phyloP scores from a whole-genome alignment of 2,329 filamentous ascomycete genomes.

The Fusarium irregulare region DNA sequence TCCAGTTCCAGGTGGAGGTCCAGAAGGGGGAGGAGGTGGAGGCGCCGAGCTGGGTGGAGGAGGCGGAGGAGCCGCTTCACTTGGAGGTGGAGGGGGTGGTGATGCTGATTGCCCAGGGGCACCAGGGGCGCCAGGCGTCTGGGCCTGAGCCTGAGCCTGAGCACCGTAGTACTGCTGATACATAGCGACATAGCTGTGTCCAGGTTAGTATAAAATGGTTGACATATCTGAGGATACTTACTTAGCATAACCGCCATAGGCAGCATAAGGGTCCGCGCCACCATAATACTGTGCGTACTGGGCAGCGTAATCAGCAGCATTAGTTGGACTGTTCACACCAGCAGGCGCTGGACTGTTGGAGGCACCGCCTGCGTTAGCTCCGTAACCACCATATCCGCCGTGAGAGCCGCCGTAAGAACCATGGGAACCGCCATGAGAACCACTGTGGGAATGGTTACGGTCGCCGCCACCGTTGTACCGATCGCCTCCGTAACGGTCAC shows the following conservation, averaged over 20 bases:
- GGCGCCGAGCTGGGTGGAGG: conserved; percentile 49
- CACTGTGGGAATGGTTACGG: conserved; percentile 49
- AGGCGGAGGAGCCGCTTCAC: conserved; percentile 72
- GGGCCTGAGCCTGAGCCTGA: conserved; percentile 57
- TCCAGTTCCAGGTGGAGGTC: conserved; percentile 58
- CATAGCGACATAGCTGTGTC: conserved; percentile 70
- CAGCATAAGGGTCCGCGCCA: conserved; percentile 83
- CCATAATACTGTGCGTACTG: conserved; percentile 88
- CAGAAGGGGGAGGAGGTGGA: conserved; percentile 59
- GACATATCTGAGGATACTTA: conserved; percentile 55
- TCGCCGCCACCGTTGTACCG: conserved; percentile 52
- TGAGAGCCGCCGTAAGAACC: conserved; percentile 48
- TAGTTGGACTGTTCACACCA: conserved; percentile 45
- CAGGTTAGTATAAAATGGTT: conserved; percentile 37
- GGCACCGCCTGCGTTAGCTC: conserved; percentile 44
- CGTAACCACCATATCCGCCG: conserved; percentile 43
- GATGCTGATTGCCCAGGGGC: conserved; percentile 59
- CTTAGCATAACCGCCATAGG: conserved; percentile 89
- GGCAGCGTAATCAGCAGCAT: conserved; percentile 73
- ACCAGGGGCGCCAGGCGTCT: conserved; percentile 52
- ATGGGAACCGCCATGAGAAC: conserved; percentile 44
- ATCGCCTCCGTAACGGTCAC: conserved; percentile 59
- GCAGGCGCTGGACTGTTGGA: conserved; percentile 54
- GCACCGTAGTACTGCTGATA: conserved; percentile 77
- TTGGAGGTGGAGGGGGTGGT: conserved; percentile 69